These are phyloP conservation scores for Cochlearia excelsa DNA, from an alignment of 345 rosid species.

Conservation along the genomic window DNA sequence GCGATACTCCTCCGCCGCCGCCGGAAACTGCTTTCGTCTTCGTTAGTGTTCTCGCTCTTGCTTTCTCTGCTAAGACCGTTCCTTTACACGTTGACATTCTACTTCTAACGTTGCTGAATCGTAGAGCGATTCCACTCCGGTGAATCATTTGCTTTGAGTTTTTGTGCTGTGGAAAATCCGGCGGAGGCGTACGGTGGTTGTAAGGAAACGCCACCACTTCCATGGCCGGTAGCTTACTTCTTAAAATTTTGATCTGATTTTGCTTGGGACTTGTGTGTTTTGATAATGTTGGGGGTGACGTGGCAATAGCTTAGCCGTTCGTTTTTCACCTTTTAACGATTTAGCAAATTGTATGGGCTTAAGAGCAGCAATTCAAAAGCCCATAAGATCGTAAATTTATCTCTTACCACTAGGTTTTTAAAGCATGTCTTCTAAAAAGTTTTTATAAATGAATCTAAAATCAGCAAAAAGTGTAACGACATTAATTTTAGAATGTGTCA, in stretches of 20 bases:
- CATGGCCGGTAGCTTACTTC: slow-evolving; percentile 9
- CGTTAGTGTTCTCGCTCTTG: slow-evolving; percentile 25
- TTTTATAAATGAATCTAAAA: too few relatives aligned
- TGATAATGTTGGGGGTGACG: slow-evolving; percentile 23
- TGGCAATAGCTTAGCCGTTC: slow-evolving; percentile 12
- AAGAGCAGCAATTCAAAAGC: neutral
- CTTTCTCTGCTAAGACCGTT: slow-evolving; percentile 8
- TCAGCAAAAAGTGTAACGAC: too few relatives aligned
- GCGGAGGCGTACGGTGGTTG: slow-evolving; percentile 22
- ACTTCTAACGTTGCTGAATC: slow-evolving; percentile 24
- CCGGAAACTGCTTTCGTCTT: slow-evolving; percentile 39
- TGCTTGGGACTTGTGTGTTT: neutral
- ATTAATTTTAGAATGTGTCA: too few relatives aligned
- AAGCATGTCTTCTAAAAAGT: too few relatives aligned
- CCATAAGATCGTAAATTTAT: neutral
- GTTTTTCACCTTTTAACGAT: neutral
- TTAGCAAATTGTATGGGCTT: slow-evolving; percentile 8
- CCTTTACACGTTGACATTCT: neutral
- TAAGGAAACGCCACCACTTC: slow-evolving; percentile 34
- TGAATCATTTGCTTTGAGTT: neutral
- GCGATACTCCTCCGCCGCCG: slow-evolving; percentile 47
- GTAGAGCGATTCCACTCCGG: slow-evolving; percentile 3
- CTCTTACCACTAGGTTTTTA: too few relatives aligned
- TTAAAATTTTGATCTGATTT: neutral
- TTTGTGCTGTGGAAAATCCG: neutral